A percentile compares a stretch with the other conserved stretches of the same genome.
Evolutionary conservation across 2,329 filamentous ascomycete genomes (phyloP).

Genomic region (Coniochaeta sp.): DNA sequence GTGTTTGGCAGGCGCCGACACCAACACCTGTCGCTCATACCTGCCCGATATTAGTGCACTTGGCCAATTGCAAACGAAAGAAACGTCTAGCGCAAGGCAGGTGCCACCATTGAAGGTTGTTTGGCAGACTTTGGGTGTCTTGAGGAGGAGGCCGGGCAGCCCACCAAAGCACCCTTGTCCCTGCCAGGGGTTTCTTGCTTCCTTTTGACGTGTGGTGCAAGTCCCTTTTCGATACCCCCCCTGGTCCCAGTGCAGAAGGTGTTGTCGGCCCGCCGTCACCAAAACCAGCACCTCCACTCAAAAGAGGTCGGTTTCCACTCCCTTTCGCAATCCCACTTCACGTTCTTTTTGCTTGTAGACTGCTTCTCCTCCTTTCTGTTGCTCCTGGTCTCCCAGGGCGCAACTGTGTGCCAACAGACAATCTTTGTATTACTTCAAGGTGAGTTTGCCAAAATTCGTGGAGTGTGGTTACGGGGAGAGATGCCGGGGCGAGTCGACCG

Average conservation of each 20-base stretch:
- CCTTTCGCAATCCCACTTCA: slow-evolving; percentile 2
- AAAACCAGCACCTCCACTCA: slow-evolving; percentile 1
- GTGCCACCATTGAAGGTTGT: background rate
- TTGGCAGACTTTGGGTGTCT: background rate
- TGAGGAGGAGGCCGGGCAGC: background rate
- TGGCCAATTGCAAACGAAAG: background rate
- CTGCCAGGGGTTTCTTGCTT: background rate
- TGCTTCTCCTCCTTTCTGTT: slow-evolving; percentile 2
- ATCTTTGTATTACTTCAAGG: background rate
- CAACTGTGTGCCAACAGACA: slow-evolving; percentile 2
- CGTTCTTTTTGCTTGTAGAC: slow-evolving; percentile 1
- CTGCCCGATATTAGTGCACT: slow-evolving; percentile 1
- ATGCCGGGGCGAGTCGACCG: background rate
- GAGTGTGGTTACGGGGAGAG: background rate
- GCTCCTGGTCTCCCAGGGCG: slow-evolving; percentile 3
- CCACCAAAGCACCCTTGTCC: background rate
- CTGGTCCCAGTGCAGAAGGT: background rate
- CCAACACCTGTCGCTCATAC: background rate
- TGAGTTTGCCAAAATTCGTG: background rate
- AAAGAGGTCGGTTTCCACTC: slow-evolving; percentile 2
- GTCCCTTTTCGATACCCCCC: background rate
- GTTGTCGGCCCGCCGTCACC: background rate
- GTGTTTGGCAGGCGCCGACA: background rate
- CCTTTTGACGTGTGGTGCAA: background rate
- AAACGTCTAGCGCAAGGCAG: background rate